Evolutionary conservation across 352 stramenopile species (phyloP), one percentile per base, ranked within the genome.

Genomic region (Phytophthora chlamydospora): DNA sequence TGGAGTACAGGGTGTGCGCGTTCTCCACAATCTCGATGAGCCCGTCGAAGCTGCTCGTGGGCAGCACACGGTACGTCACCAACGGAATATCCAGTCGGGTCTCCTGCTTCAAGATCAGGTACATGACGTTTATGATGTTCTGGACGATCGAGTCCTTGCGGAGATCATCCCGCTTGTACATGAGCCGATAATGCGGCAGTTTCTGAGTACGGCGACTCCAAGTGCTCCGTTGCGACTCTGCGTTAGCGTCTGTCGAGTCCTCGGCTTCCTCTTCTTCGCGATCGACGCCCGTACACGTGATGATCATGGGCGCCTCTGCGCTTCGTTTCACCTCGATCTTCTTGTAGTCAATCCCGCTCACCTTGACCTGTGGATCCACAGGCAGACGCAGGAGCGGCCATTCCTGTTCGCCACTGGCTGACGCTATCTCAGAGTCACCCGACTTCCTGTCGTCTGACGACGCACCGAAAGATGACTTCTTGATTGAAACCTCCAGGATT

Each of bases 111-210:
- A 95, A 68, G 54, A 95, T 93, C 47, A 86, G 48, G 62, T 95
- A 93, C 86, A 95, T 95, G 57, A 95, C 81, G 64, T 91, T 92
- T 66, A 95, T 95, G 56, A 93, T 93, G 66, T 93, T 95, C 60
- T 93, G 86, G 47, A 95, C 84, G 31, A 91, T 88, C 3, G 83
- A 75, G 58, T 95, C 86, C 60, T 93, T 95, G 11, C 86, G 83
- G 6, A 95, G 52, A 62, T 95, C 86, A 43, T 95, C 86, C 10
- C 85, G 83, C 59, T 95, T 95, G 82, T 93, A 95, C 85, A 95
- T 95, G 43, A 95, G 63, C 0, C 85, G 83, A 60, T 93, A 95
- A 52, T 79, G 81, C 11, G 79, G 66, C 21, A 88, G 32, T 9
- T 55, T 72, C 17, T 75, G 69, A 7, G 54, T 62, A 14, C 63